Evolutionary conservation across 2,329 filamentous ascomycete species (phyloP).

Genomic region (Arthrobotrys entomopaga): DNA sequence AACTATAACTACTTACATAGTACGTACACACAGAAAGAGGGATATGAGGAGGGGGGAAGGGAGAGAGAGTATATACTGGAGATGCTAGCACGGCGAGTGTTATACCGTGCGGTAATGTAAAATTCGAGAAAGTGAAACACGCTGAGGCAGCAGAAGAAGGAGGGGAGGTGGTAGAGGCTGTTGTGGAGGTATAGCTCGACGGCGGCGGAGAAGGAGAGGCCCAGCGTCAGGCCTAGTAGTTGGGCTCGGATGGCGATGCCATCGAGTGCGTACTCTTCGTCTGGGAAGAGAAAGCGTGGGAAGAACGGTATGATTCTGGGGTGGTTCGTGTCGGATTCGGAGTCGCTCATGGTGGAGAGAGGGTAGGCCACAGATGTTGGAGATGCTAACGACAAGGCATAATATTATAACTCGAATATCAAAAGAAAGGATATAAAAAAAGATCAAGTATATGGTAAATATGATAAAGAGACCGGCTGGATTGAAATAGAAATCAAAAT

Average conservation of each 20-base stretch:
- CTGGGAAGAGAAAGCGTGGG: conserved; percentile 61
- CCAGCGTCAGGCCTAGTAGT: conserved; percentile 62
- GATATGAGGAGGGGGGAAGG: background rate
- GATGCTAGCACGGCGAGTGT: conserved; percentile 77
- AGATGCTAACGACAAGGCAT: no score
- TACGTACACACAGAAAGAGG: background rate
- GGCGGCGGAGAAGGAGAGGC: conserved; percentile 38
- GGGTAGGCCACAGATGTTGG: no score
- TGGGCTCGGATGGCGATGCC: conserved; percentile 71
- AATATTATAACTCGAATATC: background rate
- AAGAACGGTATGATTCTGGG: conserved; percentile 53
- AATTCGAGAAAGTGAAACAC: conserved; percentile 97
- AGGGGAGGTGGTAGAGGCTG: conserved; percentile 23
- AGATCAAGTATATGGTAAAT: conserved; percentile 2
- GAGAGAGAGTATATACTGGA: conserved; percentile 62
- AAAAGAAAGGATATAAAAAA: conserved; percentile 1
- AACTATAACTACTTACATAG: background rate
- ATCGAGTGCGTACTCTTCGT: conserved; percentile 69
- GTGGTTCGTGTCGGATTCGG: conserved; percentile 40
- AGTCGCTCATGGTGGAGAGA: conserved; percentile 31
- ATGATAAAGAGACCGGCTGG: background rate
- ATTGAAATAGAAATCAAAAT: background rate
- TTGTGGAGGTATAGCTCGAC: conserved; percentile 7
- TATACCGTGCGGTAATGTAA: conserved; percentile 85
- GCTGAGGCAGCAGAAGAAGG: conserved; percentile 76